Evolutionary conservation across 495 filamentous ascomycete species (phyloP).

Genomic region (Aspergillus indologenus): DNA sequence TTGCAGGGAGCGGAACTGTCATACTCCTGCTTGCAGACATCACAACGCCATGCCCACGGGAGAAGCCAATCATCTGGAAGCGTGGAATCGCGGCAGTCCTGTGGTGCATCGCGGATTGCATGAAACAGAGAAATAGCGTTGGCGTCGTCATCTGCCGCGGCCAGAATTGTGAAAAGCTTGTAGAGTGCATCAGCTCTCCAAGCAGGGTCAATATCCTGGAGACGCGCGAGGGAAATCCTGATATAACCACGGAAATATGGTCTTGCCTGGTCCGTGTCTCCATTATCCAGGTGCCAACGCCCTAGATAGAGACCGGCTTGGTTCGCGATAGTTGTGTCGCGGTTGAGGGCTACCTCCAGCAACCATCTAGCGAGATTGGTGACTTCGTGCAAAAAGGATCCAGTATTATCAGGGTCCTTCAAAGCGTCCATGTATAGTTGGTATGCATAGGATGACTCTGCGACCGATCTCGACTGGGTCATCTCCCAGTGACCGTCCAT

Average conservation of each 20-base stretch:
- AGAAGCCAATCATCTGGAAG: neutral
- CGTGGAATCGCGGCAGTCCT: neutral
- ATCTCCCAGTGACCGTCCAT: neutral
- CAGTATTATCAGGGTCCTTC: neutral
- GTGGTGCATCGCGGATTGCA: neutral
- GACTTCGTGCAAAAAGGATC: neutral
- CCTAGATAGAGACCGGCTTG: neutral
- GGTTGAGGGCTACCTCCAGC: neutral
- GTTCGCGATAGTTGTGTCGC: neutral
- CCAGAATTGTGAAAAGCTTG: neutral
- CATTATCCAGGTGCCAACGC: neutral
- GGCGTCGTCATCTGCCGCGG: neutral
- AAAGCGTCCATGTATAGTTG: neutral
- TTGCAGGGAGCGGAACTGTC: neutral
- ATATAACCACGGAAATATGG: neutral
- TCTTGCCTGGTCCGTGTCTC: neutral
- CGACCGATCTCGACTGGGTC: neutral
- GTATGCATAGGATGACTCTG: neutral
- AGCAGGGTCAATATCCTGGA: neutral
- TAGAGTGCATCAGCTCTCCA: neutral
- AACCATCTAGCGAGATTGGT: neutral
- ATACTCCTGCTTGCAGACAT: neutral
- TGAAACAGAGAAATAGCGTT: neutral
- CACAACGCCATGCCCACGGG: neutral
- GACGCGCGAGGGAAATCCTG: neutral